Base-by-base conservation (phyloP, 768 basidiomycete genomes). In the Lactarius hengduanensis region DNA sequence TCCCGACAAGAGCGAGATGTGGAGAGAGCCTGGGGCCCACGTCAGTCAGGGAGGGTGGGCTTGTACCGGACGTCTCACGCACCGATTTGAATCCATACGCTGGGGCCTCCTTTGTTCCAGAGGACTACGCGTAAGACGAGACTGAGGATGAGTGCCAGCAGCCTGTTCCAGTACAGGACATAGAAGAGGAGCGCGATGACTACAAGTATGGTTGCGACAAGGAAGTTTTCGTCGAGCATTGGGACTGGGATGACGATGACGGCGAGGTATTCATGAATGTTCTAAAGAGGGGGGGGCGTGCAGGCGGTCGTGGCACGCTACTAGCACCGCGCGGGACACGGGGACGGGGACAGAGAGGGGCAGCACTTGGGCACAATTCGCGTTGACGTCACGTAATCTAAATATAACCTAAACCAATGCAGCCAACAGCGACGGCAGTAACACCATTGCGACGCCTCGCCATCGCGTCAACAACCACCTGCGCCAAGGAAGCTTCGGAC, bases 101-200 rank as follows among this genome's bases (percentile, higher is more conserved):
- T 90, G n/a, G 85, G 84, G 43, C 81, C 84, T 59, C 85, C 84
- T 65, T 86, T 82, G 68, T 88, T 88, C 96, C 96, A 97, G 67
- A 87, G 86, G 65, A 84, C 76, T 8, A 92, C 72, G 34, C 93
- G 89, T 58, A 96, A 77, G 15, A 84, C 70, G 62, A 86, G 80
- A 16, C 87, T 84, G 66, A 94, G 77, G 62, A 91, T 66, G 62
- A 82, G 84, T 0, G 87, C 94, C 65, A 96, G 75, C 59, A 96
- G 79, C 47, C 94, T 86, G 77, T 94, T 96, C 86, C 91, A 93
- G 79, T 91, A 97, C 83, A 97, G 96, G 69, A 92, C 82, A 77
- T 92, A 92, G 67, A 92, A 78, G 63, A 91, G 77, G 8, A 88
- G 78, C 18, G 81, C 82, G 41, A 84, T 58, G 68, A 81, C 76